Percentiles rank a stretch among this genome's conserved stretches.
phyloP scores from a whole-genome alignment of 176 grass and related monocot genomes.

The Ampelocalamus luodianensis region DNA sequence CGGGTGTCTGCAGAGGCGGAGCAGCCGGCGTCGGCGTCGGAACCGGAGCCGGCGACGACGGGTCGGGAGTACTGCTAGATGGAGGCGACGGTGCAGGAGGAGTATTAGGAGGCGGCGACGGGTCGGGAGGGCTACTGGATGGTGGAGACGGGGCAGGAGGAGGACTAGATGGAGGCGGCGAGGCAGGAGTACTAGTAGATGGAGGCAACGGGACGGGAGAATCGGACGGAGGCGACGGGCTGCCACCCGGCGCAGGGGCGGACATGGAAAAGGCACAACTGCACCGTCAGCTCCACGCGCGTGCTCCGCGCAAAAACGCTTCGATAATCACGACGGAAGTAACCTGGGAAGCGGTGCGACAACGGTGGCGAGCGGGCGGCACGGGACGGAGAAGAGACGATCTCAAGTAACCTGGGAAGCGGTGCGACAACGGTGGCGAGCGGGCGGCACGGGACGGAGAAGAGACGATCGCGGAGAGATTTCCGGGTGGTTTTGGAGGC shows the following conservation, averaged over 20 bases:
- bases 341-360: not conserved
- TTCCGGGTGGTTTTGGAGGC: not conserved
- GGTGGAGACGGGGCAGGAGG: not conserved
- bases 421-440: not conserved
- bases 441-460: not conserved
- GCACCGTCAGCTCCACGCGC: not conserved
- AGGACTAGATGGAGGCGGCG: not conserved
- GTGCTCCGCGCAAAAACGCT: not conserved
- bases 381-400: not conserved
- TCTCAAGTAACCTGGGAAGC: not conserved
- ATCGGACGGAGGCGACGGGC: conserved; percentile 2
- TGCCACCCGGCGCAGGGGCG: not conserved
- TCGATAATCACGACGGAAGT: not conserved
- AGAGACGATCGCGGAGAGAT: not conserved
- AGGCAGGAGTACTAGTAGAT: not conserved
- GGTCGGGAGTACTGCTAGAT: not conserved
- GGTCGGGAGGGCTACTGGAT: not conserved
- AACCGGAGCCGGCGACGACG: not conserved
- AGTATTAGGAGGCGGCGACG: not conserved
- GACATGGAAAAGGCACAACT: conserved; percentile 18
- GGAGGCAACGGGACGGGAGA: not conserved
- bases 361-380: not conserved
- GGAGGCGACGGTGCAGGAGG: not conserved
- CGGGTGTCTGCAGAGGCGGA: not conserved
- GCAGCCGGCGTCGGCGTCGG: not conserved